These are phyloP conservation scores for Suhomyces emberorum DNA, from an alignment of 805 yeast genomes.

Conservation along the genomic window DNA sequence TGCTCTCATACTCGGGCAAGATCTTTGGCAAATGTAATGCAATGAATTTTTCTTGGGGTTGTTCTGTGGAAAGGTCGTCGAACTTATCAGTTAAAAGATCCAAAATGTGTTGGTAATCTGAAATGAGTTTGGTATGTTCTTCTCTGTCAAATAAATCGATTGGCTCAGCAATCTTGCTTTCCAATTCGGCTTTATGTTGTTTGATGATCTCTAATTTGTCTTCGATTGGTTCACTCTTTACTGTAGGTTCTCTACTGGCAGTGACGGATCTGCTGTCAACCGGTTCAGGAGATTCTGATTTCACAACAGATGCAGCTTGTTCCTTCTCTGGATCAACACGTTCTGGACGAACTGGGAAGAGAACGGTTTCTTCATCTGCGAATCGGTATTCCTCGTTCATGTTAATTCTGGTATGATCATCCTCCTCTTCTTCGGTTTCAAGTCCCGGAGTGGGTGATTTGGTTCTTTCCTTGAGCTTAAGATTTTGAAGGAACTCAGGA, in stretches of 20 bases:
- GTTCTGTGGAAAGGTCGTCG: conserved; percentile 12
- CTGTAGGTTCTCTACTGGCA: conserved; percentile 17
- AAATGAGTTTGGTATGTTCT: conserved; percentile 26
- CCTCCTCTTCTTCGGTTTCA: conserved; percentile 37
- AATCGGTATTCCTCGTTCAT: conserved; percentile 60
- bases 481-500: conserved; percentile 39
- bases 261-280: conserved; percentile 9
- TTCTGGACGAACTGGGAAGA: conserved; percentile 71
- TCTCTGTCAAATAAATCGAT: conserved; percentile 28
- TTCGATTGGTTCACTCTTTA: conserved; percentile 31
- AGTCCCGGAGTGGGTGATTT: conserved; percentile 12
- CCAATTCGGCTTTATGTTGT: conserved; percentile 25
- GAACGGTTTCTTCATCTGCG: conserved; percentile 49
- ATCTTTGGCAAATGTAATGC: conserved; percentile 50
- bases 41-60: conserved; percentile 18
- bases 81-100: conserved; percentile 24
- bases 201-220: conserved; percentile 24
- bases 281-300: conserved; percentile 4
- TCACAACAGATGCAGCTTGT: conserved; percentile 1
- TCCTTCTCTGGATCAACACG: conserved; percentile 35
- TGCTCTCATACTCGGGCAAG: conserved; percentile 34
- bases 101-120: conserved; percentile 30
- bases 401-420: conserved; percentile 48
- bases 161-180: conserved; percentile 25
- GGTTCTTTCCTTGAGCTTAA: conserved; percentile 27